Base-by-base conservation (phyloP, 441 rosid species). In the Jatropha multifida region DNA sequence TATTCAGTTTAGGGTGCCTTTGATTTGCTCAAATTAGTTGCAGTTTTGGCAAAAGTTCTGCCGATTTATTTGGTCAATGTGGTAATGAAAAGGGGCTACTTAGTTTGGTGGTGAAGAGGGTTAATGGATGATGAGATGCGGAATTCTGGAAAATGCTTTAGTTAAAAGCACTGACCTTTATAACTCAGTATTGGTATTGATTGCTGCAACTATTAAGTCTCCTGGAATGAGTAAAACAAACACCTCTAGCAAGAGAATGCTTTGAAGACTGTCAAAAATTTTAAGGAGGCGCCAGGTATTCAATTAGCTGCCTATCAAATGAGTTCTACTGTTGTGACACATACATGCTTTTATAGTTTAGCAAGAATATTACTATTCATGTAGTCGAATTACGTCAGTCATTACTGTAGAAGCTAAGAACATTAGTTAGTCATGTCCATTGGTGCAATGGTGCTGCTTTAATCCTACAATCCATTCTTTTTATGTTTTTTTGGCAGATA, bases 401-500 rank as follows among this genome's bases (percentile, higher is more conserved):
- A 56, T 7, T 17, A 41, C 13, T 7, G 4, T 18, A 40, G 68
- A 65, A 41, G 41, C 17, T 7, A 40, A 40, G 46, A 64, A 26
- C 26, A 40, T 14, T 41, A 17, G 13, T n/a, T 65, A 18, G 68
- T 26, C 14, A 65, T 65, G 46, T 12, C 13, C 48, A 37, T 13
- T 17, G 63, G 41, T 70, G 32, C 32, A 37, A 6, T 27, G 54
- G 26, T 70, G 32, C 8, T 32, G 9, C 18, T 64, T 65, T 37
- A 26, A 64, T 69, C 26, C 11, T 44, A 11, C 26, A 42, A 70
- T 63, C 4, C 5, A n/a, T 68, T 51, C 5, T 61, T 38, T 40
- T 20, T 51, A 37, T 18, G 20, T 76, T 69, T 37, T 75, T 37
- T 76, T 64, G 68, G 78, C 81, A 89, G 93, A 83, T 83, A 78